These are phyloP conservation scores for Onygena corvina DNA, from an alignment of 2,329 filamentous ascomycete genomes.

Conservation along the genomic window DNA sequence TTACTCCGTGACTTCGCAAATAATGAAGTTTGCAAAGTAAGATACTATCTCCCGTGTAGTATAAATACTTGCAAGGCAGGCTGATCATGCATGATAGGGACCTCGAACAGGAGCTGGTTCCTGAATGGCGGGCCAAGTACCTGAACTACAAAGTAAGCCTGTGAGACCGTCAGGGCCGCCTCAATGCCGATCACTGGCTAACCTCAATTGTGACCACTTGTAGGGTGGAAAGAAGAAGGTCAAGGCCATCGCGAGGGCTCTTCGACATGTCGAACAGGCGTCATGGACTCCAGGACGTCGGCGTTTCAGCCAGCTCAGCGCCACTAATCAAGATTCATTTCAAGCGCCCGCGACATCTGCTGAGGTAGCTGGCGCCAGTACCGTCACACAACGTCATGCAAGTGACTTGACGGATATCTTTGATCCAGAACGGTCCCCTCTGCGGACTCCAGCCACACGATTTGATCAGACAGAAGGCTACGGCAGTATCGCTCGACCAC, in stretches of 20 bases:
- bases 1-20: neutral
- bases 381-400: neutral
- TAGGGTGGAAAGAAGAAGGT: conserved; percentile 77
- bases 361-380: neutral
- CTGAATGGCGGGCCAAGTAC: conserved; percentile 91
- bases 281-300: conserved; percentile 40
- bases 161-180: neutral
- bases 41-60: conserved; percentile 17
- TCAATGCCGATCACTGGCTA: conserved; percentile 4
- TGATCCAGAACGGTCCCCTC: conserved; percentile 20
- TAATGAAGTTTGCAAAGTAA: conserved; percentile 53
- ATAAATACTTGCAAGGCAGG: conserved; percentile 10
- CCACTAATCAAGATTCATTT: neutral
- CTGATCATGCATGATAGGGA: conserved; percentile 39
- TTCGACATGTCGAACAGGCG: conserved; percentile 48
- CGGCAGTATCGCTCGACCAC: conserved; percentile 47
- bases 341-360: neutral
- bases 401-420: neutral
- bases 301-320: conserved; percentile 16
- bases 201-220: neutral
- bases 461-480: conserved; percentile 40
- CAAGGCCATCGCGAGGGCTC: conserved; percentile 65
- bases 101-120: conserved; percentile 75
- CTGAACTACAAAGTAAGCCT: conserved; percentile 70
- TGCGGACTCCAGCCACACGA: conserved; percentile 25